Base-by-base conservation (phyloP, 345 rosid species). In the Geranium brycei region DNA sequence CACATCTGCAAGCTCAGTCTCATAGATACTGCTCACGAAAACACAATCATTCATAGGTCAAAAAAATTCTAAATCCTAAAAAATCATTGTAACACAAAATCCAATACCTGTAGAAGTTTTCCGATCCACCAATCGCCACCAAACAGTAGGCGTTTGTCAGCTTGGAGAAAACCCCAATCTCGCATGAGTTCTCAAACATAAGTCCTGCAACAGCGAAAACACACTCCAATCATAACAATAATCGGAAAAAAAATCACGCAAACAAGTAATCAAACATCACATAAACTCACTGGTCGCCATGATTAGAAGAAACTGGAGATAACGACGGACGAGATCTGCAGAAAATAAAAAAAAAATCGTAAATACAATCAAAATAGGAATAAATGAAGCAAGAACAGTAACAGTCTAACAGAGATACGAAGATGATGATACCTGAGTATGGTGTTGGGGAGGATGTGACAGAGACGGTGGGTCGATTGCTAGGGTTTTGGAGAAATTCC, bases 71-170 rank as follows among this genome's bases (percentile, higher is more conserved):
- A 51, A 14, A 15, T 23, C 30, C 12, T 2, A 28, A 16, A 19
- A 13, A 47, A 40, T 32, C 51, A 66, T 35, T 58, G 16, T 7
- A 47, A 8, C 6, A 14, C 0, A 2, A n/a, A 3, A 47, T 47
- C 66, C 13, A 8, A 47, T 2, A 88, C 99, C 99, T 88, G 82
- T 88, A 93, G 73, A 88, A 87, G 76, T 70, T 84, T 60, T 84
- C 89, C 0, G 89, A 87, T 57, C 93, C 89, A 15, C 96, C 97
- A 19, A 86, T 88, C 7, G 91, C 93, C 32, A 91, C 97, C 77
- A 88, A 76, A 73, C 95, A 88, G 71, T 83, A 91, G 0, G 97
- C 97, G 74, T 88, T 91, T 5, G 96, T 88, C 64, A 91, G 81
- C 78, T 91, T 86, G 15, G 91, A 85, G 66, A 88, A 88, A 17